Percentiles rank a stretch among this genome's conserved stretches.
Evolutionary conservation across 768 basidiomycete species (phyloP).

Genomic region (Gymnopilus dilepis): DNA sequence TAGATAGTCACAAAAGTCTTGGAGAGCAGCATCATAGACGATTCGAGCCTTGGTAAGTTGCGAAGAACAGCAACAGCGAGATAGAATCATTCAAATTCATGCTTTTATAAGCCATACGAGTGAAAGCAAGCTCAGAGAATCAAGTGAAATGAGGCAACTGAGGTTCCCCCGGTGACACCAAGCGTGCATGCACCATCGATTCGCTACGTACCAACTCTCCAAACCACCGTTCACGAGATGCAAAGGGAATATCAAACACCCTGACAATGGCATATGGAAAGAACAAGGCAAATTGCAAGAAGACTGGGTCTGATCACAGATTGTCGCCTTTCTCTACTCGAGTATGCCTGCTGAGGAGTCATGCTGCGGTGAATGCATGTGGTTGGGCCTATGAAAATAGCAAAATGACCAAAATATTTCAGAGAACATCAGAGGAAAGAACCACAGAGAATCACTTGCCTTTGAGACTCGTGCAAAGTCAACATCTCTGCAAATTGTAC

Average conservation of each 20-base stretch:
- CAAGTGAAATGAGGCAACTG: not conserved
- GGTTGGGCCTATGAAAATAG: conserved; percentile 4
- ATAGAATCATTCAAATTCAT: not conserved
- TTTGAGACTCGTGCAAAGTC: not conserved
- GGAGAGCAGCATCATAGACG: conserved; percentile 3
- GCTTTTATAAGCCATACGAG: not conserved
- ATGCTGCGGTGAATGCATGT: conserved; percentile 6
- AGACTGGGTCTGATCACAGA: not conserved
- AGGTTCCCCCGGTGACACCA: not conserved
- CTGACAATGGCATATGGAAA: conserved; percentile 1
- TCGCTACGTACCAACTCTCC: not conserved
- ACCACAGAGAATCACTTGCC: conserved; percentile 2
- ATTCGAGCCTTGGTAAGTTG: not conserved
- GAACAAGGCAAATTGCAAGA: conserved; percentile 1
- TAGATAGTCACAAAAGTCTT: not conserved
- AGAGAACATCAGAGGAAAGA: not conserved
- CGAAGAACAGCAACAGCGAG: not conserved
- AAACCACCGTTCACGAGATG: not conserved
- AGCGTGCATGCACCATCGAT: not conserved
- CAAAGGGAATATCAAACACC: not conserved
- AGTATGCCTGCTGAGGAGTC: conserved; percentile 4
- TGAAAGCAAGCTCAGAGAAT: not conserved
- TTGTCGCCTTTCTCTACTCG: not conserved
- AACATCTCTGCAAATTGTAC: not conserved
- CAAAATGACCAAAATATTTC: conserved; percentile 5